phyloP scores from a whole-genome alignment of 176 grass and related monocot genomes.

The Cenchrus americanus region DNA sequence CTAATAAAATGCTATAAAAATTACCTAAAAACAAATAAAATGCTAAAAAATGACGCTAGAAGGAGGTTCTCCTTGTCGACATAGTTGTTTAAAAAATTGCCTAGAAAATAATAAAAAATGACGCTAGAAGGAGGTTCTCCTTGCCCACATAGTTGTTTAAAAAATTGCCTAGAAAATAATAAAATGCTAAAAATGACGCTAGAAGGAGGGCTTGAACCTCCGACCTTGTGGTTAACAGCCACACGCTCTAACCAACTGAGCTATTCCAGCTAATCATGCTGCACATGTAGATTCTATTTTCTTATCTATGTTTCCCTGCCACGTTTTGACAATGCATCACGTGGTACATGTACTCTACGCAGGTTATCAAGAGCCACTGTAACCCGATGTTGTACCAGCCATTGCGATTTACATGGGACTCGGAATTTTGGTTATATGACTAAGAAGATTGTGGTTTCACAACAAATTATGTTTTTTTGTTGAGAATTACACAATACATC shows the following conservation, averaged over 20 bases:
- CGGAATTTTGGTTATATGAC: not conserved
- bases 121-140: no score
- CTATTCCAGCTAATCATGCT: constrained; percentile 59
- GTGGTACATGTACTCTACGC: not conserved
- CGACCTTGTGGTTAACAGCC: constrained; percentile 97
- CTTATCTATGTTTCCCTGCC: not conserved
- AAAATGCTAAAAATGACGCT: constrained; percentile 32
- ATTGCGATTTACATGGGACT: not conserved
- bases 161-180: not conserved
- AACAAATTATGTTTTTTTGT: not conserved
- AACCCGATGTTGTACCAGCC: not conserved
- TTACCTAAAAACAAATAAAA: no score
- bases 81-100: no score
- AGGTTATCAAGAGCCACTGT: not conserved
- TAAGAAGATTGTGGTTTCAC: not conserved
- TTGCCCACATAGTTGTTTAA: no score
- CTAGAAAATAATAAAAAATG: no score
- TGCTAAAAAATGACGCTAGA: no score
- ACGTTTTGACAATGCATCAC: not conserved
- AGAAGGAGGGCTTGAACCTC: constrained; percentile 91
- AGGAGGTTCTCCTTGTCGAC: no score
- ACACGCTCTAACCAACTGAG: constrained; percentile 96
- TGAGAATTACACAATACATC: no score
- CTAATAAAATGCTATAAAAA: no score
- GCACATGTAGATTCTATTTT: no score